phyloP scores from a whole-genome alignment of 768 basidiomycete genomes.

The Albatrellus ellisii region DNA sequence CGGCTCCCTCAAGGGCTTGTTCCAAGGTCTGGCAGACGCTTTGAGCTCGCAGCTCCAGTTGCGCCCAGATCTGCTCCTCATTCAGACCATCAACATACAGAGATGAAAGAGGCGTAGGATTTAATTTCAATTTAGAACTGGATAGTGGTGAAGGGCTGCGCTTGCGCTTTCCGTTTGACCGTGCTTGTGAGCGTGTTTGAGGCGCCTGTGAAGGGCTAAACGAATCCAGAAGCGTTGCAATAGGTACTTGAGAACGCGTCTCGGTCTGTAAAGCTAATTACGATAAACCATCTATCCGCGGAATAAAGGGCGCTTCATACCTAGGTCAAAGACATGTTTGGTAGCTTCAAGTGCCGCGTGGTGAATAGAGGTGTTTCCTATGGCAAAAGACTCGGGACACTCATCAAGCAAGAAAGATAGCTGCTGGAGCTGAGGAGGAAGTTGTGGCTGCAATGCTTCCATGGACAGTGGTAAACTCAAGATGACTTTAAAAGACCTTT shows the following conservation, averaged over 20 bases:
- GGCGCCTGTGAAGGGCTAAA: constrained; percentile 56
- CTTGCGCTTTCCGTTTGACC: constrained; percentile 30
- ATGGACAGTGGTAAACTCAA: too few species aligned
- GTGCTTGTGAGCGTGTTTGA: constrained; percentile 59
- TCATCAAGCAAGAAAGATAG: constrained; percentile 45
- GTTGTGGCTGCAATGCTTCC: constrained; percentile 4
- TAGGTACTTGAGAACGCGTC: constrained; percentile 42
- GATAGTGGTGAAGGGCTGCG: constrained; percentile 24
- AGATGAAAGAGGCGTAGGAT: constrained; percentile 59
- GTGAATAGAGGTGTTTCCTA: constrained; percentile 39
- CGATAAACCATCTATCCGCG: not conserved
- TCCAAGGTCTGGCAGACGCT: constrained; percentile 60
- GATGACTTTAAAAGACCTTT: too few species aligned
- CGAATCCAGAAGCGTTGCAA: constrained; percentile 53
- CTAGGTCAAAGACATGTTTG: constrained; percentile 65
- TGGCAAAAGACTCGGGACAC: constrained; percentile 40
- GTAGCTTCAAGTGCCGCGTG: constrained; percentile 50
- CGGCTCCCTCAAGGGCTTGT: constrained; percentile 43
- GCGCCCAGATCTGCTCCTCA: constrained; percentile 85
- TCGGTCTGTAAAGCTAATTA: constrained; percentile 56
- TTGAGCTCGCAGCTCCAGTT: constrained; percentile 72
- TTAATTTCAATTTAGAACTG: constrained; percentile 20
- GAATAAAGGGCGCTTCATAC: constrained; percentile 26
- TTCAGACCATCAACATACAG: constrained; percentile 73
- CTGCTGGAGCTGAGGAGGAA: constrained; percentile 30